phyloP scores from a whole-genome alignment of 495 filamentous ascomycete genomes.

The Parachaetomium inaequale region DNA sequence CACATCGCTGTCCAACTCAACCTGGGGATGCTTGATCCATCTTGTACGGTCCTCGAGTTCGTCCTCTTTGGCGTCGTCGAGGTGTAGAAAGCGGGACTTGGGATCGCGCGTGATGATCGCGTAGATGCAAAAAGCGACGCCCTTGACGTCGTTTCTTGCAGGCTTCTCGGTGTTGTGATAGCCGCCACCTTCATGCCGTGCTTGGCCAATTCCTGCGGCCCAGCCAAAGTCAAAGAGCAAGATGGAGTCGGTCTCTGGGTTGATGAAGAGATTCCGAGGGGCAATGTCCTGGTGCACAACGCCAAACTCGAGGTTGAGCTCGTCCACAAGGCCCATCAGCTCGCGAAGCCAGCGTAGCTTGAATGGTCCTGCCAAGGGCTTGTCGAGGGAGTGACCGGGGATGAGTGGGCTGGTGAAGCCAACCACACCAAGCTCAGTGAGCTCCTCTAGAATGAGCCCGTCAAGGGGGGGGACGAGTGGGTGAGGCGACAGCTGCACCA shows the following conservation, averaged over 20 bases:
- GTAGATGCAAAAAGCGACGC: conserved; percentile 17
- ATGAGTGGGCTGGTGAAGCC: conserved; percentile 42
- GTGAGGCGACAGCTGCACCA: conserved; percentile 15
- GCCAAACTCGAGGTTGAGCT: conserved; percentile 39
- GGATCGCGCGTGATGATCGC: too few relatives aligned
- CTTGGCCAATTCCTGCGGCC: conserved; percentile 17
- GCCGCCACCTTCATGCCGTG: not conserved
- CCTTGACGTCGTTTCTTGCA: conserved; percentile 38
- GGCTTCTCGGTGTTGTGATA: conserved; percentile 2
- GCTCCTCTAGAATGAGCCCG: conserved; percentile 37
- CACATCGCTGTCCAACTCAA: too few relatives aligned
- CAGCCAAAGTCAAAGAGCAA: conserved; percentile 42
- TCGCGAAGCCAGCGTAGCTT: conserved; percentile 40
- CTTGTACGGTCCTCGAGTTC: too few relatives aligned
- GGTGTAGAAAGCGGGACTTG: too few relatives aligned
- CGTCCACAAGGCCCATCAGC: conserved; percentile 38
- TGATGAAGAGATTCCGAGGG: conserved; percentile 38
- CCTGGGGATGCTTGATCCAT: too few relatives aligned
- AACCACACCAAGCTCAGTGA: conserved; percentile 32
- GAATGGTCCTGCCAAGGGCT: conserved; percentile 21
- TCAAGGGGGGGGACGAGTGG: conserved; percentile 38
- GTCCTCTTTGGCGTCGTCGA: too few relatives aligned
- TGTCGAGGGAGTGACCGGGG: conserved; percentile 31
- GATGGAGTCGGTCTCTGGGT: conserved; percentile 32
- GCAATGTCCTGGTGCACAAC: conserved; percentile 43